phyloP scores from a whole-genome alignment of 371 early-diverging fungal species.

The Haplosporangium sp. region DNA sequence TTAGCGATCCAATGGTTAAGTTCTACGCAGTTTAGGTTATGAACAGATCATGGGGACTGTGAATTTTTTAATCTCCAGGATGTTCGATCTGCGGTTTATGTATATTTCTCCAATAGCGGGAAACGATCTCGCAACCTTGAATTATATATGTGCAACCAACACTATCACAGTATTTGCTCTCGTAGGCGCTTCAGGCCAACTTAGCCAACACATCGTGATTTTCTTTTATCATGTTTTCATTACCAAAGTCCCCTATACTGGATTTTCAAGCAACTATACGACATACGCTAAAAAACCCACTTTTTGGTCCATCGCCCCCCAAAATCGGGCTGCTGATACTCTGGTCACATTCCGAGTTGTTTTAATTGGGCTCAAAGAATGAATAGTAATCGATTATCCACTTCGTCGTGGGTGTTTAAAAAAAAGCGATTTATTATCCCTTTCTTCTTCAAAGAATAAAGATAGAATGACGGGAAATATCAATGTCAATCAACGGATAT shows the following conservation, averaged over 20 bases:
- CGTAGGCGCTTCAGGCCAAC: not conserved
- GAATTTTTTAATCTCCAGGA: not conserved
- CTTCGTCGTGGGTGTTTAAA: too few relatives aligned
- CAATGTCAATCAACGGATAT: too few relatives aligned
- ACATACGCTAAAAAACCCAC: not conserved
- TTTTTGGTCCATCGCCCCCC: too few relatives aligned
- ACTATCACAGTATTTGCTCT: not conserved
- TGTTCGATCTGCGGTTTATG: constrained; percentile 20
- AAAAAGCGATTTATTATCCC: too few relatives aligned
- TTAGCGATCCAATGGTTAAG: constrained; percentile 25
- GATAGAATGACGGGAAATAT: too few relatives aligned
- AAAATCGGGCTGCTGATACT: too few relatives aligned
- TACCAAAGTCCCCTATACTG: not conserved
- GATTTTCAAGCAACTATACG: not conserved
- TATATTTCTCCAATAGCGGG: not conserved
- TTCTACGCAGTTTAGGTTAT: constrained; percentile 21
- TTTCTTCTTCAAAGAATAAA: too few relatives aligned
- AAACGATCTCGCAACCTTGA: constrained; percentile 1
- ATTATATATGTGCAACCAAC: not conserved
- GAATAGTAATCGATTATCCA: too few relatives aligned
- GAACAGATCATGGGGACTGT: constrained; percentile 12
- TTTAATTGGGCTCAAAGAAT: too few relatives aligned
- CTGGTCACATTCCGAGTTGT: too few relatives aligned
- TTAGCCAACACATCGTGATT: not conserved
- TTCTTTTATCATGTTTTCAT: not conserved